A percentile compares a stretch with the other conserved stretches of the same genome.
phyloP scores from a whole-genome alignment of 2,329 filamentous ascomycete species.

The Microsporum canis region DNA sequence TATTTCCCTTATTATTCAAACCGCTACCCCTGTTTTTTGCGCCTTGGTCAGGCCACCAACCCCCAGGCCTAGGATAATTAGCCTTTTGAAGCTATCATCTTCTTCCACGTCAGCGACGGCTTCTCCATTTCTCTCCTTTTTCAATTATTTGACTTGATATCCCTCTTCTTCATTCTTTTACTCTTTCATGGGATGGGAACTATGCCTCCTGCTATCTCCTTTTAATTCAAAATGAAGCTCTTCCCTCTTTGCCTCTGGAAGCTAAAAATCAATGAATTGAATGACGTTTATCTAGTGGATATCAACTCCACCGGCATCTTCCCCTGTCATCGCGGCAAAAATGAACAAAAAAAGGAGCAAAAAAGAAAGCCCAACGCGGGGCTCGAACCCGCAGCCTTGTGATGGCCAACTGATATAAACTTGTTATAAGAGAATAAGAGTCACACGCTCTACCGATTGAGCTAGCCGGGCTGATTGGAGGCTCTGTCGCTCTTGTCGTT shows the following conservation, averaged over 20 bases:
- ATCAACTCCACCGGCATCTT: background rate
- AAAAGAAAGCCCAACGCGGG: slow-evolving; percentile 1
- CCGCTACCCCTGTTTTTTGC: background rate
- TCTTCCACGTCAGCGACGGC: background rate
- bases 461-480: slow-evolving; percentile 33
- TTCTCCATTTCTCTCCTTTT: background rate
- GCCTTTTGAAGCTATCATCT: background rate
- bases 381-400: slow-evolving; percentile 2
- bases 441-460: slow-evolving; percentile 65
- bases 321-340: background rate
- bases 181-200: too few relatives aligned
- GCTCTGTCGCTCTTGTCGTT: background rate
- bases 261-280: background rate
- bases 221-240: background rate
- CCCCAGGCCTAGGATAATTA: background rate
- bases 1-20: background rate
- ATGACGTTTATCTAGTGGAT: background rate
- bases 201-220: background rate
- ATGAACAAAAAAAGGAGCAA: background rate
- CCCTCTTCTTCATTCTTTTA: background rate
- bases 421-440: slow-evolving; percentile 36
- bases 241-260: background rate
- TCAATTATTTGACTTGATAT: background rate
- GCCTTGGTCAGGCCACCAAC: background rate
- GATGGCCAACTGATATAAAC: background rate